Evolutionary conservation across 73 alveolate genomes (phyloP), one percentile per base, ranked within the genome.

Genomic region (Uronychia setigera): DNA sequence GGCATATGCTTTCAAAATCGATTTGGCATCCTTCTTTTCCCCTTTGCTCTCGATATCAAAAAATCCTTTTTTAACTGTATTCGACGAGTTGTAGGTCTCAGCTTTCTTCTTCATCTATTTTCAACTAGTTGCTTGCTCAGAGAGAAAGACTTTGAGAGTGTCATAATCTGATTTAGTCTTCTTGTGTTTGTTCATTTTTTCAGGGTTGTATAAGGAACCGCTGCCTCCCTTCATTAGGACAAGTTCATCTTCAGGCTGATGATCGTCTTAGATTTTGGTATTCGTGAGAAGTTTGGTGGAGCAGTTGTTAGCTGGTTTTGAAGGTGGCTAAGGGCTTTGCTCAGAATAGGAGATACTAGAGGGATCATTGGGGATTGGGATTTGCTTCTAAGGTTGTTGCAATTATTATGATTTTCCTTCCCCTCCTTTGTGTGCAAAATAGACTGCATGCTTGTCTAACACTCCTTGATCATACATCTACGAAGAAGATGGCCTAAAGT

Each of bases 301-400:
- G 67, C n/a, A 46, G 67, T 46, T 46, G 67, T 46, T 46, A 19
- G 67, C 67, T 11, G 67, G 67, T 19, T 46, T 46, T 11, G 67
- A 46, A 46, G 67, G 67, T 11, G 67, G 67, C 67, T 46, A 19
- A 11, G 67, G 67, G 19, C 67, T 46, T 46, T 46, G 67, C 19
- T 46, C 67, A 11, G 67, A 46, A 19, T 46, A 46, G 67, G 67
- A 11, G 5, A 46, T 46, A 19, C 67, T 46, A 19, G 67, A 11
- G 67, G 67, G 67, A 46, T 46, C 67, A 46, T 11, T 46, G 67
- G n/a, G n/a, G n/a, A n/a, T n/a, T n/a, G n/a, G n/a, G n/a, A n/a
- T n/a, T n/a, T n/a, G 67, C n/a, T 46, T 46, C 67, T 19, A 46
- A 46, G 19, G 67, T 46, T n/a, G n/a, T n/a, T n/a, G n/a, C n/a